Base-by-base conservation (phyloP, 768 basidiomycete species). In the Lentinula guzmanii region DNA sequence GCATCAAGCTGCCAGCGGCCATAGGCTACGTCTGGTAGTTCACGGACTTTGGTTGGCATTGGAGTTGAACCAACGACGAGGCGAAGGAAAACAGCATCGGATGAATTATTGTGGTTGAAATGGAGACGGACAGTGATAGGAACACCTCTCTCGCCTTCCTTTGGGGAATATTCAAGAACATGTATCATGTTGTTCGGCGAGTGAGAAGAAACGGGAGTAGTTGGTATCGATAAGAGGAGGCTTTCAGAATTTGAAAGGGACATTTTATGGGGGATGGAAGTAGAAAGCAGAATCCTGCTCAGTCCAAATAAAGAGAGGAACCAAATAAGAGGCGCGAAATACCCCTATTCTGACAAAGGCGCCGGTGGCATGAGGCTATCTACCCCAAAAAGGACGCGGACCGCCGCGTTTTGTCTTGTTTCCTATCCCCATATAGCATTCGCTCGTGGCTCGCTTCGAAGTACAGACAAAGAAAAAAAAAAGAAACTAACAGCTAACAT, bases 21-120 rank as follows among this genome's bases (percentile, higher is more conserved):
- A 60, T 78, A 78, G 7, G 76, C 72, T 0, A 76, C 69, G 11
- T 75, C 68, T n/a, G 76, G 75, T 0, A 87, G 68, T 65, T 83
- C 79, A 48, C 77, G 77, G 33, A 93, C 87, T 11, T 80, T 80
- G 0, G 92, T 93, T 37, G 77, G 77, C 28, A 93, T 79, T 2
- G 90, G 83, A 64, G 82, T 85, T 62, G 77, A 71, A 34, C 87
- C 91, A 64, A 94, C 78, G 66, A 93, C 84, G 64, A 94, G 83
- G 56, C 92, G 85, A 24, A 93, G 82, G 62, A 80, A 85, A 41
- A 89, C 79, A 5, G 79, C 71, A 59, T 83, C 82, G 9, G 80
- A 76, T 34, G 73, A 72, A n/a, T 13, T 76, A 63, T 77, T 76
- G 63, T 77, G 78, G 65, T 76, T 76, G 71, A 89, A 86, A 65